These are phyloP conservation scores for Parastagonospora nodorum DNA, from an alignment of 2,329 filamentous ascomycete species.

Conservation along the genomic window DNA sequence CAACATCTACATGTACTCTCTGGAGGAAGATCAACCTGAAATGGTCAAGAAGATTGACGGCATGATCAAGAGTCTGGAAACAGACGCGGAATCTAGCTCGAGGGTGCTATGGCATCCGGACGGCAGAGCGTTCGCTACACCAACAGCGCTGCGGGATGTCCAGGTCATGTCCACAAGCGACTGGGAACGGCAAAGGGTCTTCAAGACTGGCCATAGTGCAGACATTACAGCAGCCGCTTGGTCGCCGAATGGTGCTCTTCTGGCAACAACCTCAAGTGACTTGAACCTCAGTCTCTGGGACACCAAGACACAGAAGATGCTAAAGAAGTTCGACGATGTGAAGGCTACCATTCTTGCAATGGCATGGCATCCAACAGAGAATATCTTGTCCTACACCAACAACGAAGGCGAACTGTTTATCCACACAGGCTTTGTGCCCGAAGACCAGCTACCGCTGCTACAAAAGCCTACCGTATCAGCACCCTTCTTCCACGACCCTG, in stretches of 20 bases:
- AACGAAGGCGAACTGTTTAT: slow-evolving; percentile 94
- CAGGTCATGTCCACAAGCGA: slow-evolving; percentile 86
- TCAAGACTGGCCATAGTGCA: slow-evolving; percentile 77
- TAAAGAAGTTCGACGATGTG: slow-evolving; percentile 75
- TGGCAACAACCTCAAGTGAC: slow-evolving; percentile 67
- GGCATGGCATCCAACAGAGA: slow-evolving; percentile 88
- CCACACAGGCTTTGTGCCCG: slow-evolving; percentile 68
- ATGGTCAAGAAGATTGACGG: slow-evolving; percentile 85
- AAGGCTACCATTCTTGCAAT: slow-evolving; percentile 79
- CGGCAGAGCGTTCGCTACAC: slow-evolving; percentile 84
- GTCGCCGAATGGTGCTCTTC: slow-evolving; percentile 91
- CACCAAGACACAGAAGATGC: slow-evolving; percentile 79
- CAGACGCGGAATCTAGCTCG: slow-evolving; percentile 76
- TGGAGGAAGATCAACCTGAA: slow-evolving; percentile 77
- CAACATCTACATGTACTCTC: slow-evolving; percentile 85
- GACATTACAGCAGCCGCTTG: slow-evolving; percentile 88
- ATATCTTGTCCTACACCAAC: slow-evolving; percentile 89
- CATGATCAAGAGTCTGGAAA: slow-evolving; percentile 77
- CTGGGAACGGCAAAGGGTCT: slow-evolving; percentile 84
- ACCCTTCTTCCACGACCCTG: slow-evolving; percentile 82
- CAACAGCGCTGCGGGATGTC: slow-evolving; percentile 77
- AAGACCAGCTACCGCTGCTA: slow-evolving; percentile 55
- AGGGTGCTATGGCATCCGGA: slow-evolving; percentile 90
- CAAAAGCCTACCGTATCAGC: slow-evolving; percentile 69
- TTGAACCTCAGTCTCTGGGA: slow-evolving; percentile 83